Evolutionary conservation across 2,329 filamentous ascomycete species (phyloP), one percentile per base, ranked within the genome.

Genomic region (Helotiales sp.): DNA sequence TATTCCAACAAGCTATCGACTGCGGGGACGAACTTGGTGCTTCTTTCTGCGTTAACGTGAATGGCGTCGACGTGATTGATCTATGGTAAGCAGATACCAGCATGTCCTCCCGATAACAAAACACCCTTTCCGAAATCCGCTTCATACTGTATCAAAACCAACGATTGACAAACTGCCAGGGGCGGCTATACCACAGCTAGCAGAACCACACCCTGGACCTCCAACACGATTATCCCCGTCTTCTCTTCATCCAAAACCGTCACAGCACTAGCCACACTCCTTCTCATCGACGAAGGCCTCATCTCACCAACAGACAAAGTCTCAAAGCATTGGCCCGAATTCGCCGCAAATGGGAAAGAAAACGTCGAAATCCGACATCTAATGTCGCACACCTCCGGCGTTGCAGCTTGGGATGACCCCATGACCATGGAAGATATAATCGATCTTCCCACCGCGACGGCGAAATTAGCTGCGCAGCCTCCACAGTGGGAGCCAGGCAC

Each of bases 401-500:
- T 76, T 2, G 59, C 72, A 2, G 70, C 65, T 2, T 73, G 72
- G 63, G 65, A 77, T 10, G 53, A 67, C 1, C 66, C 67, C 0
- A 64, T 75, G 10, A 66, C 66, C 0, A 6, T 64, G 4, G 66
- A 72, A 2, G 72, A 76, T 2, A 42, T 78, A 15, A 73, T 62
- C 57, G 68, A 79, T 55, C 31, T 67, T 1, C 53, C 68, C 1
- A 50, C 40, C 2, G 58, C 70, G 1, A 72, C 73, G 0, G 65
- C 69, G 6, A 68, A 66, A n/a, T 70, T 80, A 2, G 75, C 73
- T 3, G 52, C 58, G 5, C 77, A 79, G 54, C 65, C 71, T 1
- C 76, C 76, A 0, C 77, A 73, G 71, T 80, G 77, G 76, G 67
- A 63, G 29, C 75, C 78, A 0, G 78, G 78, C 1, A 75, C 72